These are phyloP conservation scores for Colletotrichum scovillei DNA, from an alignment of 2,329 filamentous ascomycete genomes.

Conservation along the genomic window DNA sequence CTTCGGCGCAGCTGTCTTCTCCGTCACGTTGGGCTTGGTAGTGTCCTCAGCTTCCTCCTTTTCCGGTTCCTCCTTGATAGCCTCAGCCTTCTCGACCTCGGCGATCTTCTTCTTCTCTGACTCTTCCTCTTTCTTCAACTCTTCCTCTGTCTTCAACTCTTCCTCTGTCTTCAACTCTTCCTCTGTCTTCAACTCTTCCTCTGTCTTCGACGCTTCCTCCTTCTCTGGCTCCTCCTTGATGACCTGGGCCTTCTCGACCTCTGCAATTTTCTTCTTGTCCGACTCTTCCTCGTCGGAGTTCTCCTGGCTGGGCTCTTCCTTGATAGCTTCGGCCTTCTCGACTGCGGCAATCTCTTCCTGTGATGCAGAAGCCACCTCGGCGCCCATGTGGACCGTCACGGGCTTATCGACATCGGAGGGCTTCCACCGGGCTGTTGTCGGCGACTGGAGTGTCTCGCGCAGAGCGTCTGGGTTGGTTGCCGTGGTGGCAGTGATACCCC, in stretches of 20 bases:
- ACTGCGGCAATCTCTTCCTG: constrained; percentile 52
- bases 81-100: constrained; percentile 43
- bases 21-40: constrained; percentile 14
- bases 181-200: constrained; percentile 39
- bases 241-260: constrained; percentile 43
- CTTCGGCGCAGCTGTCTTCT: constrained; percentile 37
- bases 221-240: constrained; percentile 43
- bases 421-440: constrained; percentile 55
- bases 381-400: constrained; percentile 46
- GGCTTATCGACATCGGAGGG: constrained; percentile 40
- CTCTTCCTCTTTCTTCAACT: constrained; percentile 16
- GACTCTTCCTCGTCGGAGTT: constrained; percentile 39
- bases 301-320: constrained; percentile 47
- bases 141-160: not conserved
- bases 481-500: constrained; percentile 44
- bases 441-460: constrained; percentile 54
- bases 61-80: constrained; percentile 43
- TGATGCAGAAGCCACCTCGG: constrained; percentile 46
- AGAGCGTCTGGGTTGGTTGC: constrained; percentile 38
- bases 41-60: constrained; percentile 46
- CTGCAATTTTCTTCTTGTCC: constrained; percentile 39
- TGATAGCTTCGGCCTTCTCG: constrained; percentile 52
- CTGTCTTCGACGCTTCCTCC: constrained; percentile 44
- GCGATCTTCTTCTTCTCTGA: constrained; percentile 40
- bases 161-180: too few relatives aligned